Evolutionary conservation across 371 early-diverging fungal species (phyloP).

Genomic region (Mucor circinelloides): DNA sequence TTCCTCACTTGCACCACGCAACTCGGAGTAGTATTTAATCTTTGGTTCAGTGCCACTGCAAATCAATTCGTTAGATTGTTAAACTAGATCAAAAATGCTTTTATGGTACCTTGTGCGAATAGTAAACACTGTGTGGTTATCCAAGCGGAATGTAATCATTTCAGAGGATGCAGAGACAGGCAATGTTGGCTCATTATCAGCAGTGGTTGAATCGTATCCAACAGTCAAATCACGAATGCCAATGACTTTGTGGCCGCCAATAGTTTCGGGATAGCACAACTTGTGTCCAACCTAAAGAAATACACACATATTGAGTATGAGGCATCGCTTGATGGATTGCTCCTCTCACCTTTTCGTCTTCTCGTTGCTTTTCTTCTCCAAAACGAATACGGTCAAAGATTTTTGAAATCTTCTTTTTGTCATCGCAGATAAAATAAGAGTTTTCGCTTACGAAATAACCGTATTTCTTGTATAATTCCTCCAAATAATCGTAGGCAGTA

Average conservation of each 20-base stretch:
- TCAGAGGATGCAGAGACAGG: conserved; percentile 83
- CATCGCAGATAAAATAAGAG: conserved; percentile 87
- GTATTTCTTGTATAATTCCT: conserved; percentile 79
- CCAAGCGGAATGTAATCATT: conserved; percentile 90
- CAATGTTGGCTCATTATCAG: conserved; percentile 68
- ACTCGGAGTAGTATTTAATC: conserved; percentile 93
- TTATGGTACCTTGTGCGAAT: conserved; percentile 65
- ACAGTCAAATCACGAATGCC: conserved; percentile 87
- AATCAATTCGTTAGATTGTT: not conserved
- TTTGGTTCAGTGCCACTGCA: conserved; percentile 93
- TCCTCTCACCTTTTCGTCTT: not conserved
- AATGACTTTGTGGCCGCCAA: conserved; percentile 72
- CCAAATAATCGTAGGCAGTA: conserved; percentile 68
- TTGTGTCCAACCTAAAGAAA: conserved; percentile 32
- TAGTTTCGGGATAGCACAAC: conserved; percentile 70
- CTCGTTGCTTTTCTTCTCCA: conserved; percentile 45
- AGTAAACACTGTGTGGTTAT: conserved; percentile 74
- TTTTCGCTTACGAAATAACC: conserved; percentile 88
- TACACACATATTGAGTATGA: not conserved
- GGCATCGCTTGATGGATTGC: not conserved
- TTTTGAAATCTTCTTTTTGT: conserved; percentile 64
- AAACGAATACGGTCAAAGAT: conserved; percentile 86
- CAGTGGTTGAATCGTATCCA: conserved; percentile 80
- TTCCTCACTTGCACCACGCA: conserved; percentile 57
- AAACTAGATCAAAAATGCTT: not conserved